Evolutionary conservation across 108 stramenopile species (phyloP).

Genomic region (Skeletonema costatum): DNA sequence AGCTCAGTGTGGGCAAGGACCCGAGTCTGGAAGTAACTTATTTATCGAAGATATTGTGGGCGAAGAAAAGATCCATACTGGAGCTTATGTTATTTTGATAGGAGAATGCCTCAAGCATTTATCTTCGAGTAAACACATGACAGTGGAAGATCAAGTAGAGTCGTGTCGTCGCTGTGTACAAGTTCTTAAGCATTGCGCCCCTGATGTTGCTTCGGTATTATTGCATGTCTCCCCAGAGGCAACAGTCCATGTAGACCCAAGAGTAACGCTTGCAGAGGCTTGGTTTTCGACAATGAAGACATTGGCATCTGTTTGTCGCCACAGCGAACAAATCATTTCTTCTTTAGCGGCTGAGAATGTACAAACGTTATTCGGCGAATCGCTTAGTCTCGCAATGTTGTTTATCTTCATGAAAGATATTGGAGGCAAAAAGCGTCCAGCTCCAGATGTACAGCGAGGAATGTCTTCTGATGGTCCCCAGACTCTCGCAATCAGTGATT

Average conservation of each 20-base stretch:
- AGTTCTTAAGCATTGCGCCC: conserved; percentile 35
- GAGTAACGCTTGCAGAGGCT: conserved; percentile 72
- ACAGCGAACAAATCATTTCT: conserved; percentile 15
- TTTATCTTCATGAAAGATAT: conserved; percentile 59
- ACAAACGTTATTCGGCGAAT: conserved; percentile 49
- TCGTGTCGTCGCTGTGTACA: conserved; percentile 32
- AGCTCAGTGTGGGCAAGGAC: conserved; percentile 51
- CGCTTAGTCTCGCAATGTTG: conserved; percentile 45
- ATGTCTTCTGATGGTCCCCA: conserved; percentile 84
- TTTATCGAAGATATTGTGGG: conserved; percentile 72
- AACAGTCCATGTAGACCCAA: conserved; percentile 62
- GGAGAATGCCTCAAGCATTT: conserved; percentile 29
- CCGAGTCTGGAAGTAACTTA: conserved; percentile 49
- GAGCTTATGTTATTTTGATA: conserved; percentile 55
- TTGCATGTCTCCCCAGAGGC: conserved; percentile 30
- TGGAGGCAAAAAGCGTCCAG: conserved; percentile 24
- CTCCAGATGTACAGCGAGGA: conserved; percentile 33
- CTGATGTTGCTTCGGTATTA: conserved; percentile 8
- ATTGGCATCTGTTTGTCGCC: conserved; percentile 23
- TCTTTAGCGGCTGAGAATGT: conserved; percentile 11
- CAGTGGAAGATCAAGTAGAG: not conserved
- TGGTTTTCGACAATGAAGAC: conserved; percentile 60
- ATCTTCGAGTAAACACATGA: not conserved
- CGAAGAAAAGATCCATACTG: conserved; percentile 67
- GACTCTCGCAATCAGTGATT: conserved; percentile 72